phyloP scores from a whole-genome alignment of 2,329 filamentous ascomycete species.

The Beauveria sp. region DNA sequence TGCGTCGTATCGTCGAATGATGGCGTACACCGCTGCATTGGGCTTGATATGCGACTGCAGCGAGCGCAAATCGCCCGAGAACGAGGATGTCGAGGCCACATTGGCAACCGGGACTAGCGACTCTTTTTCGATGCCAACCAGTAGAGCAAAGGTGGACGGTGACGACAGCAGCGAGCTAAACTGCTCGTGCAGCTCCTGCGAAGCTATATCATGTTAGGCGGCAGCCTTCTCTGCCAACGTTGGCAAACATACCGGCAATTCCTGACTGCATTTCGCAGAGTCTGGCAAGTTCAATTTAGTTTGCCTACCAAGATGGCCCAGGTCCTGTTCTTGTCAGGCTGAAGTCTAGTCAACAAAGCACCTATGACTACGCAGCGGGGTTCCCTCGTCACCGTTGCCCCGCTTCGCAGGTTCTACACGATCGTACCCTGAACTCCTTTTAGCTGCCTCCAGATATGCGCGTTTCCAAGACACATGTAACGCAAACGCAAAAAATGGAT shows the following conservation, averaged over 20 bases:
- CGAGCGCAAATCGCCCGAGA: conserved; percentile 55
- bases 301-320: neutral
- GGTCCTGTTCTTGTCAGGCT: neutral
- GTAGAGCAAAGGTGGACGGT: conserved; percentile 56
- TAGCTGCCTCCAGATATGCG: too few relatives aligned
- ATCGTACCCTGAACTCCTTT: neutral
- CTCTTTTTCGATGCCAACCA: conserved; percentile 64
- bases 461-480: neutral
- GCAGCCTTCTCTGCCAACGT: neutral
- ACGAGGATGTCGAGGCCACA: conserved; percentile 49
- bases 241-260: conserved; percentile 53
- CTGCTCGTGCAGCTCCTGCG: conserved; percentile 65
- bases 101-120: conserved; percentile 52
- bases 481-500: neutral
- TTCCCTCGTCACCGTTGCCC: conserved; percentile 6
- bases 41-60: conserved; percentile 57
- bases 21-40: conserved; percentile 63
- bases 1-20: conserved; percentile 60
- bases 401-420: neutral
- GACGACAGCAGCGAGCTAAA: conserved; percentile 63
- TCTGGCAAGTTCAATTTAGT: neutral
- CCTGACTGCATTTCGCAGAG: conserved; percentile 61
- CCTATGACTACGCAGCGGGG: neutral
- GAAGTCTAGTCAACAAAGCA: neutral
- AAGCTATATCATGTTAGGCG: conserved; percentile 42